phyloP scores from a whole-genome alignment of 805 yeast species.

The Saturnispora gosingensis region DNA sequence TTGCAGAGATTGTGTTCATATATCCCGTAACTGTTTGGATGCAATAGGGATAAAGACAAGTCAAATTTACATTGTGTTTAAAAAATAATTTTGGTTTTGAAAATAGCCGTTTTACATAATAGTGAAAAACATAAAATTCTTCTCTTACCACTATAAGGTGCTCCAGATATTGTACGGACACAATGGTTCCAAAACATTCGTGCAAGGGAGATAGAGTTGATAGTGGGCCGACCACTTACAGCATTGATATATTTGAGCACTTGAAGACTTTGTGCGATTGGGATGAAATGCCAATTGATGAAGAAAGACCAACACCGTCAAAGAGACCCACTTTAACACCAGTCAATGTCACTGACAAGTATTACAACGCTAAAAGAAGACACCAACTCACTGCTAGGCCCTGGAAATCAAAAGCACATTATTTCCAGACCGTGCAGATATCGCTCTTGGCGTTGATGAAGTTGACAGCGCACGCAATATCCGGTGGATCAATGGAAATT shows the following conservation, averaged over 20 bases:
- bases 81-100: too few relatives aligned
- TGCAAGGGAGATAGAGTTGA: not conserved
- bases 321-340: not conserved
- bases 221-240: not conserved
- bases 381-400: constrained; percentile 28
- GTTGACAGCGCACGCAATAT: constrained; percentile 70
- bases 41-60: too few relatives aligned
- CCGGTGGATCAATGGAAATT: constrained; percentile 82
- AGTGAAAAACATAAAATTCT: too few relatives aligned
- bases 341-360: not conserved
- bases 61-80: too few relatives aligned
- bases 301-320: not conserved
- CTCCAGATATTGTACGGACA: not conserved
- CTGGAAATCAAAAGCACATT: constrained; percentile 50
- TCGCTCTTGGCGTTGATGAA: constrained; percentile 66
- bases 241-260: not conserved
- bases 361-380: not conserved
- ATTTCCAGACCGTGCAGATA: constrained; percentile 52
- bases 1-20: too few relatives aligned
- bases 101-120: too few relatives aligned
- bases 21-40: too few relatives aligned
- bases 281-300: not conserved
- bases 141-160: too few relatives aligned
- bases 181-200: not conserved
- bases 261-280: not conserved